phyloP scores from a whole-genome alignment of 805 yeast genomes.

The Candida xiaguanensis region DNA sequence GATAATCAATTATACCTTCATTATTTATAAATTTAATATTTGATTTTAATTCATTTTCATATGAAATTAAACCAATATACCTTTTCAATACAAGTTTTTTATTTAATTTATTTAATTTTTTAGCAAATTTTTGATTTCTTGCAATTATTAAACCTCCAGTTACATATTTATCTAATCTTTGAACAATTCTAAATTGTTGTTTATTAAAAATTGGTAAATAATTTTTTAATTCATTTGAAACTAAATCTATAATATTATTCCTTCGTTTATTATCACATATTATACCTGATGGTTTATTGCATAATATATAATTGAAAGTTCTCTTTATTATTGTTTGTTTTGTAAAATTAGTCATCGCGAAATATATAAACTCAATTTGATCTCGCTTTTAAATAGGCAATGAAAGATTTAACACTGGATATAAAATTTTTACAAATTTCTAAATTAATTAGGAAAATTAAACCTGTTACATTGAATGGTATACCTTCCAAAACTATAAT shows the following conservation, averaged over 20 bases:
- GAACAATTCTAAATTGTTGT: constrained; percentile 14
- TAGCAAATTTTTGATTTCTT: constrained; percentile 15
- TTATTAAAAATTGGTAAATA: neutral
- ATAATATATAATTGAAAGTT: constrained; percentile 17
- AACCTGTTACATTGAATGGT: constrained; percentile 39
- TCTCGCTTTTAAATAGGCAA: too few relatives aligned
- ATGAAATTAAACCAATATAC: constrained; percentile 17
- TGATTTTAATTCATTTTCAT: constrained; percentile 8
- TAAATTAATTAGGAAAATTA: constrained; percentile 26
- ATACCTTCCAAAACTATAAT: constrained; percentile 11
- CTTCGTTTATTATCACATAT: constrained; percentile 13
- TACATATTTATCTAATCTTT: constrained; percentile 21
- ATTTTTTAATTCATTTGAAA: neutral
- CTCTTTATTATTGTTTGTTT: constrained; percentile 13
- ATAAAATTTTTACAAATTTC: constrained; percentile 25
- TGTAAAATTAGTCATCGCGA: neutral
- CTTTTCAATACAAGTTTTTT: constrained; percentile 11
- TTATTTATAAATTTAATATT: constrained; percentile 7
- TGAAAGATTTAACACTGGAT: constrained; percentile 3
- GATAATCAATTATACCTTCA: constrained; percentile 13
- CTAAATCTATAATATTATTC: constrained; percentile 1
- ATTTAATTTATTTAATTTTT: constrained; percentile 8
- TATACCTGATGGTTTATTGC: constrained; percentile 21
- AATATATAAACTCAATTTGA: neutral
- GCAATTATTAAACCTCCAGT: constrained; percentile 22